A percentile compares a stretch with the other conserved stretches of the same genome.
phyloP scores from a whole-genome alignment of 495 filamentous ascomycete species.

The Darksidea phi region DNA sequence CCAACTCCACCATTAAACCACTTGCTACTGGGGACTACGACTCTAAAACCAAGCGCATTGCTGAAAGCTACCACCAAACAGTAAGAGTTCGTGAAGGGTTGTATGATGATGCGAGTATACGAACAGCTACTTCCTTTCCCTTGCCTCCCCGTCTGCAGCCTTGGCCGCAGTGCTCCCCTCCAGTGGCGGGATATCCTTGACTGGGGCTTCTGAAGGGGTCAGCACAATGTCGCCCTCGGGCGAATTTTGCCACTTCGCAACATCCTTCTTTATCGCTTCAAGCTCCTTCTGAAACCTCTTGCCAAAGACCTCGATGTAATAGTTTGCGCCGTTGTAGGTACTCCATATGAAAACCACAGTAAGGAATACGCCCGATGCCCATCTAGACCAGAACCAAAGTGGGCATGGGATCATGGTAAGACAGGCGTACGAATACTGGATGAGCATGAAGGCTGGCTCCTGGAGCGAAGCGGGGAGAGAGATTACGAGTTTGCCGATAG shows the following conservation, averaged over 20 bases:
- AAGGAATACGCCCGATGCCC: slow-evolving; percentile 74
- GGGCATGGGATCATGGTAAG: slow-evolving; percentile 92
- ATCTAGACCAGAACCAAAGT: slow-evolving; percentile 89
- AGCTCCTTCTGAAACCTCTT: slow-evolving; percentile 96
- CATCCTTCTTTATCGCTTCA: slow-evolving; percentile 83
- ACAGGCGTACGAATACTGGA: slow-evolving; percentile 88
- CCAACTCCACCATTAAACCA: too few relatives aligned
- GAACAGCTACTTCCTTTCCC: slow-evolving; percentile 24
- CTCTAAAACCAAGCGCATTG: too few relatives aligned
- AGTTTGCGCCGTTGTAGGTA: slow-evolving; percentile 92
- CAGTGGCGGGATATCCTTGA: slow-evolving; percentile 20
- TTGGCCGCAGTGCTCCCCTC: slow-evolving; percentile 28
- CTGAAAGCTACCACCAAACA: too few relatives aligned
- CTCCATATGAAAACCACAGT: slow-evolving; percentile 81
- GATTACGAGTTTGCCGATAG: slow-evolving; percentile 83
- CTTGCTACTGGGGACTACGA: too few relatives aligned
- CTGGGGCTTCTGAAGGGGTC: slow-evolving; percentile 2
- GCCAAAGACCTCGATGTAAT: slow-evolving; percentile 96
- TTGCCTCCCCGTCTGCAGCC: slow-evolving; percentile 7
- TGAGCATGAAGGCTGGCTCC: slow-evolving; percentile 90
- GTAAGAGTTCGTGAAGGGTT: too few relatives aligned
- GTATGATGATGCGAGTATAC: too few relatives aligned
- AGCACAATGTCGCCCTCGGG: slow-evolving; percentile 17
- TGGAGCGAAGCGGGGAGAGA: slow-evolving; percentile 72
- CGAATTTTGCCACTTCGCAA: slow-evolving; percentile 75